These are phyloP conservation scores for Barnettozyma wickerhamii DNA, from an alignment of 805 yeast genomes.

Conservation along the genomic window DNA sequence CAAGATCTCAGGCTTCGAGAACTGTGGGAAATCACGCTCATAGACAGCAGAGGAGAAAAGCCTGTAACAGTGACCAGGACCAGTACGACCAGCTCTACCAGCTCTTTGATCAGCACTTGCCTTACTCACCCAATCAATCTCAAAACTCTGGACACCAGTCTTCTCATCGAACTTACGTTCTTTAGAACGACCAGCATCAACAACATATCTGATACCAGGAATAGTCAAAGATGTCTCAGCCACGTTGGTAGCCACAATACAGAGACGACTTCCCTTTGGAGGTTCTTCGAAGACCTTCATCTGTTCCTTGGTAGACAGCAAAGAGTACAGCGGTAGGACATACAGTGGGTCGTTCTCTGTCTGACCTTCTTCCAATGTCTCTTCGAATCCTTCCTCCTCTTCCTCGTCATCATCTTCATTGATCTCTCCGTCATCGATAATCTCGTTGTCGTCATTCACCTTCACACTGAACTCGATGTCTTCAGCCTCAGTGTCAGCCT, in stretches of 20 bases:
- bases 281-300: conserved; percentile 86
- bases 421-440: conserved; percentile 34
- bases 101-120: conserved; percentile 95
- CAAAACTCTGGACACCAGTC: conserved; percentile 90
- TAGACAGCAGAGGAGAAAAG: conserved; percentile 89
- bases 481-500: conserved; percentile 78
- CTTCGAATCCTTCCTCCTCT: conserved; percentile 63
- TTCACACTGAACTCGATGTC: conserved; percentile 72
- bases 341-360: conserved; percentile 74
- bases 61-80: conserved; percentile 96
- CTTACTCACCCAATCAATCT: conserved; percentile 86
- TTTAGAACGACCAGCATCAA: conserved; percentile 92
- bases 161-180: conserved; percentile 79
- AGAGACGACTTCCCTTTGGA: conserved; percentile 79
- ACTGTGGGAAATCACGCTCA: conserved; percentile 79
- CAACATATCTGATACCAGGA: conserved; percentile 91
- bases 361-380: conserved; percentile 65
- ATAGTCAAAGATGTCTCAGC: conserved; percentile 97
- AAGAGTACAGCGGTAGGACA: conserved; percentile 88
- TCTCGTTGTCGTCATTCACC: conserved; percentile 28
- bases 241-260: conserved; percentile 94
- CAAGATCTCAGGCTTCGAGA: conserved; percentile 83
- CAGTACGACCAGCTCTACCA: conserved; percentile 98
- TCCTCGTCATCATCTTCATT: conserved; percentile 37
- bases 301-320: conserved; percentile 92